Evolutionary conservation across 805 yeast species (phyloP), one percentile per base, ranked within the genome.

Genomic region (Saccharomycopsis amapae): DNA sequence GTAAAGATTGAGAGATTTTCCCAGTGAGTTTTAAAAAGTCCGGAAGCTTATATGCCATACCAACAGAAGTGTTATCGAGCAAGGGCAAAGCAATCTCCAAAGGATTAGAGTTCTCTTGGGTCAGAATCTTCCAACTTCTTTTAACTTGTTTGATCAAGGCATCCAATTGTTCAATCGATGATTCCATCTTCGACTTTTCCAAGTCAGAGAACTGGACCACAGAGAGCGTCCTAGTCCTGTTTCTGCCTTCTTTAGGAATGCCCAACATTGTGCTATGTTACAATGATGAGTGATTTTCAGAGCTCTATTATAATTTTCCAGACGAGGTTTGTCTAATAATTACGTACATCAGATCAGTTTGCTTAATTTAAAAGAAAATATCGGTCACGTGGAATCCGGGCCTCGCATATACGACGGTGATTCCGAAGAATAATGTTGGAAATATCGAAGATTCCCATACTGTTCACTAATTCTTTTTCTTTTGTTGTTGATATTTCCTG

Each of bases 31-130:
- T 72, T 36, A 71, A 67, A 54, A 90, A 90, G 50, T 85, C 88
- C 1, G 71, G 71, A 48, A 71, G 70, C 49, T 81, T 76, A 56
- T 80, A 81, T 0, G 95, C 95, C 56, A 85, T 65, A 0, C 97
- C 97, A n/a, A 88, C 93, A 0, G 95, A 84, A 2, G 95, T 79
- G 55, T 80, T 81, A 62, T 90, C 97, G 56, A 88, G 67, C 47
- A 93, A 68, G 1, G 89, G 79, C 33, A 90, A 68, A 0, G 96
- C 96, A 43, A 81, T 68, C 55, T 87, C 96, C 38, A 93, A 71
- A 1, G 96, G 95, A 58, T 87, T 88, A 12, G 54, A n/a, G 41
- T 76, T 72, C 6, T 69, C 71, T 1, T 66, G 65, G 5, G 72
- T 62, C 5, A 79, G 62, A 43, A 74, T 71, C 37, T 66, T 64